Evolutionary conservation across 1,284 basidiomycete genomes (phyloP), one percentile per base, ranked within the genome.

Genomic region (Butyriboletus appendiculatus): DNA sequence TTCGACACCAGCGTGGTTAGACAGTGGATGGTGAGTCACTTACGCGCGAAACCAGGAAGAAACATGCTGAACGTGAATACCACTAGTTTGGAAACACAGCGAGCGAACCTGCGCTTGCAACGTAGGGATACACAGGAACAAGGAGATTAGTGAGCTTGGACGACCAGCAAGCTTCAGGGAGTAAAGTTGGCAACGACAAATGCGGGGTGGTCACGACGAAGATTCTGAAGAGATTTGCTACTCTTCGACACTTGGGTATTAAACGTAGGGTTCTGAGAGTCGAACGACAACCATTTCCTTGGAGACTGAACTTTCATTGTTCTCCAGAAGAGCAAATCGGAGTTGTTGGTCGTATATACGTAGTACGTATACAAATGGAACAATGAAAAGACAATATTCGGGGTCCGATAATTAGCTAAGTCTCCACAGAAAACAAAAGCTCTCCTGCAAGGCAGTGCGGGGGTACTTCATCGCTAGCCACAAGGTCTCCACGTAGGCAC

Each of bases 21-120:
- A 40, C 22, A 22, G 22, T 34, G 34, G 20, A n/a, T 30, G 9
- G 24, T 15, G 26, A n/a, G 33, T 18, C n/a, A 75, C 78, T 66
- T 60, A 80, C 80, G 74, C 48, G 76, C 77, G 61, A 78, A 78
- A 66, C 76, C 73, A 53, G 78, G 77, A 53, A 80, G 66, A 68
- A 80, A 76, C 60, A 65, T 70, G 51, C 11, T 57, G 38, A 48
- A 42, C n/a, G 34, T 52, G 32, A 46, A 50, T 46, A 30, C 24
- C 40, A 49, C 44, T 18, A 8, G 24, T 40, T 16, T 26, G n/a
- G 18, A 51, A 46, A 37, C 3, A 41, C 39, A 32, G 48, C 22
- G 45, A 63, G 68, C 66, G 64, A 53, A 48, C 67, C 67, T 55
- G 65, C 66, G 66, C 65, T 56, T 58, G 53, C 24, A 41, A 52